Evolutionary conservation across 2,329 filamentous ascomycete species (phyloP).

Genomic region (Aspergillus pseudoviridinutans): DNA sequence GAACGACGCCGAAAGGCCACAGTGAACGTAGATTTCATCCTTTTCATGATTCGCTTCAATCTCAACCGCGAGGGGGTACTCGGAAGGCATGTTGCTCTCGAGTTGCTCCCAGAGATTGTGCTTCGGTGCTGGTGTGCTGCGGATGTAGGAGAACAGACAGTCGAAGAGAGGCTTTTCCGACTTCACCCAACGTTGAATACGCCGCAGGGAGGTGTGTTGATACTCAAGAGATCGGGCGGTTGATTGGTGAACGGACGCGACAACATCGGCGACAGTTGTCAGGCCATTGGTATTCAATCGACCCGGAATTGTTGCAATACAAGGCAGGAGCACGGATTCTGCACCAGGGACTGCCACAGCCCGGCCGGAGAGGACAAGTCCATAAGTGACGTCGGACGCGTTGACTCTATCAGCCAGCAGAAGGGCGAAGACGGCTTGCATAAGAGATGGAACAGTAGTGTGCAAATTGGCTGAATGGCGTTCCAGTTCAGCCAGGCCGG

Average conservation of each 20-base stretch:
- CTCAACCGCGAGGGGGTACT: slow-evolving; percentile 35
- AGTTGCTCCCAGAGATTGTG: slow-evolving; percentile 27
- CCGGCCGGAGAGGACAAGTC: slow-evolving; percentile 31
- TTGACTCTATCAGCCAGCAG: slow-evolving; percentile 27
- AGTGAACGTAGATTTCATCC: slow-evolving; percentile 22
- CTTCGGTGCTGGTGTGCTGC: slow-evolving; percentile 7
- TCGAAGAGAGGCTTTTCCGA: slow-evolving; percentile 32
- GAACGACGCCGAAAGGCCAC: slow-evolving; percentile 24
- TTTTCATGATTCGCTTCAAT: slow-evolving; percentile 23
- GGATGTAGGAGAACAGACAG: slow-evolving; percentile 32
- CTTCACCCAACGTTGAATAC: slow-evolving; percentile 34
- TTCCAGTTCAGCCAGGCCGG: slow-evolving; percentile 24
- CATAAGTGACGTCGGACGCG: slow-evolving; percentile 29
- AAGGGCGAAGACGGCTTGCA: slow-evolving; percentile 34
- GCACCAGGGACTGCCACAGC: slow-evolving; percentile 28
- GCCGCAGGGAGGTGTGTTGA: slow-evolving; percentile 34
- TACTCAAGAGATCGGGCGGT: slow-evolving; percentile 28
- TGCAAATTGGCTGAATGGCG: slow-evolving; percentile 21
- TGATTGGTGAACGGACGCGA: slow-evolving; percentile 20
- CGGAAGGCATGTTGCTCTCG: slow-evolving; percentile 32
- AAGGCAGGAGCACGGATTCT: slow-evolving; percentile 31
- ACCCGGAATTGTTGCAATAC: slow-evolving; percentile 35
- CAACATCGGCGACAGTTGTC: slow-evolving; percentile 19
- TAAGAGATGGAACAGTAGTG: slow-evolving; percentile 27
- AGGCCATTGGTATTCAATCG: slow-evolving; percentile 24